phyloP scores from a whole-genome alignment of 768 basidiomycete genomes.

The Fomitopsis serialis region DNA sequence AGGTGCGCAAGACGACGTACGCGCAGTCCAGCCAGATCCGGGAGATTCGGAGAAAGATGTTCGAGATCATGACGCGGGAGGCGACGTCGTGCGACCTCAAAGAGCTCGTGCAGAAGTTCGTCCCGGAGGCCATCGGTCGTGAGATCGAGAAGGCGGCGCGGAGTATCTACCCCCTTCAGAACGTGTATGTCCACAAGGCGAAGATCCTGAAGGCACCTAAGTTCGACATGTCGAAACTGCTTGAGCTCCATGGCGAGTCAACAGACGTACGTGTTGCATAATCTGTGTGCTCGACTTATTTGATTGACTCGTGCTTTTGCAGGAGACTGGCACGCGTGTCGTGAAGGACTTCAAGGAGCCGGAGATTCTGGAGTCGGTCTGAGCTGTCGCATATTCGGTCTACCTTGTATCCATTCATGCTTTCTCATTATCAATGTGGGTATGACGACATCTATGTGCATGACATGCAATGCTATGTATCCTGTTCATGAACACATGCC shows the following conservation, averaged over 20 bases:
- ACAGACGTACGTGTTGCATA: conserved; percentile 65
- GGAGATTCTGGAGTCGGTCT: conserved; percentile 88
- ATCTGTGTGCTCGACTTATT: not conserved
- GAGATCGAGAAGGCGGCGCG: conserved; percentile 98
- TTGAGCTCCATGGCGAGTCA: conserved; percentile 95
- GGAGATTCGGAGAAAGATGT: conserved; percentile 99
- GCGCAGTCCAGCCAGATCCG: conserved; percentile 92
- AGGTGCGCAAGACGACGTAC: conserved; percentile 99
- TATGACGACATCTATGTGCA: conserved; percentile 34
- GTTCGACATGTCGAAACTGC: conserved; percentile 90
- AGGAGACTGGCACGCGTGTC: conserved; percentile 95
- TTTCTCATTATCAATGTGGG: conserved; percentile 31
- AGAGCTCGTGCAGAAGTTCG: conserved; percentile 97
- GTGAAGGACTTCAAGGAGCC: conserved; percentile 98
- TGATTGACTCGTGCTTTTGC: conserved; percentile 13
- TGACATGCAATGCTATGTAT: conserved; percentile 5
- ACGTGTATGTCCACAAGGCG: conserved; percentile 97
- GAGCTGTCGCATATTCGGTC: conserved; percentile 31
- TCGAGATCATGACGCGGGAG: conserved; percentile 97
- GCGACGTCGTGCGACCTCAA: conserved; percentile 94
- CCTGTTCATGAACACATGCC: not conserved
- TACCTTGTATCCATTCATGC: conserved; percentile 32
- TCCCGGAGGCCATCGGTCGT: conserved; percentile 96
- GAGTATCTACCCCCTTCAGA: conserved; percentile 98
- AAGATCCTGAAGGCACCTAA: conserved; percentile 99